phyloP scores from a whole-genome alignment of 2,329 filamentous ascomycete genomes.

The Stagonosporopsis vannaccii region DNA sequence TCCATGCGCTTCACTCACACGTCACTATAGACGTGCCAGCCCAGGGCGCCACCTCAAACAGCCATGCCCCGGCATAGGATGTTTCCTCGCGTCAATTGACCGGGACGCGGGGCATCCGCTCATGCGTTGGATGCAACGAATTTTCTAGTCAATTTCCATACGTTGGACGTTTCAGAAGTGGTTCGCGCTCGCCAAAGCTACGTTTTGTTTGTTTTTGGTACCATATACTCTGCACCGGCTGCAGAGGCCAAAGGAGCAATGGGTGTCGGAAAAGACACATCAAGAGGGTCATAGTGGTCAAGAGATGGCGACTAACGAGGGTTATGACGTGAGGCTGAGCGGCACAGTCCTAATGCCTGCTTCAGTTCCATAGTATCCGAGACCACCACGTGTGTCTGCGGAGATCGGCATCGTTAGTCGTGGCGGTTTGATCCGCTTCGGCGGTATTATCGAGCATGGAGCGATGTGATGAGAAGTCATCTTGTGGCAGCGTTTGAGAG shows the following conservation, averaged over 20 bases:
- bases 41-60: constrained; percentile 28
- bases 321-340: constrained; percentile 5
- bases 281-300: neutral
- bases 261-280: constrained; percentile 17
- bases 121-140: constrained; percentile 40
- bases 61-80: constrained; percentile 25
- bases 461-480: neutral
- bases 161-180: constrained; percentile 37
- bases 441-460: constrained; percentile 4
- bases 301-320: neutral
- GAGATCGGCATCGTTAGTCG: constrained; percentile 2
- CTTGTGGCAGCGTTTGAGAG: constrained; percentile 9
- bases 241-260: constrained; percentile 22
- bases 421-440: constrained; percentile 5
- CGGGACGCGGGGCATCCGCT: constrained; percentile 45
- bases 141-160: constrained; percentile 39
- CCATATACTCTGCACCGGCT: neutral
- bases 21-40: constrained; percentile 27
- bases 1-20: constrained; percentile 31
- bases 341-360: constrained; percentile 4
- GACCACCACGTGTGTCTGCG: constrained; percentile 9
- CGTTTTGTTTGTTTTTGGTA: constrained; percentile 25
- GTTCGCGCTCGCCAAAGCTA: constrained; percentile 20
- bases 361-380: neutral
- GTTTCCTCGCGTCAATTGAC: constrained; percentile 31